Base-by-base conservation (phyloP, 257 asterid genomes). In the Nicotiana otophora region DNA sequence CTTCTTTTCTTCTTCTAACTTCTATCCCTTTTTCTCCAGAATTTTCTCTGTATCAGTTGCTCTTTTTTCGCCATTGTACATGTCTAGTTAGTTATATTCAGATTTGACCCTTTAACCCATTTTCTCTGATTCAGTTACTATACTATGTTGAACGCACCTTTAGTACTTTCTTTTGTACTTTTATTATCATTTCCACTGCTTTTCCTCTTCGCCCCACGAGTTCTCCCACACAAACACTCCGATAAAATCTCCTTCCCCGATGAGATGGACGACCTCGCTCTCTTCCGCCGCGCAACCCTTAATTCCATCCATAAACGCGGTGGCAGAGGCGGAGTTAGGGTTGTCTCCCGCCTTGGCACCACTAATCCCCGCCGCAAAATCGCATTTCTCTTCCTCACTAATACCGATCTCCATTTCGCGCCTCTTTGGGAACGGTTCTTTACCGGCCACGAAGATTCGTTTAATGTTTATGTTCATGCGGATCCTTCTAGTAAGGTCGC, bases 301-400 rank as follows among this genome's bases (percentile, higher is more conserved):
- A 81, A 86, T n/a, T 78, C 91, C 58, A 17, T 84, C 66, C 67
- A 63, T 15, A 63, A 63, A 6, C 82, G 7, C 34, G 58, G 70
- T 54, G 61, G 62, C 42, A 36, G 48, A 4, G 81, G 81, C 1
- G 57, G 82, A 0, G 20, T 78, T 79, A 60, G 60, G 3, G 82
- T 83, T 34, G 70, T 57, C 5, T 84, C 87, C 63, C 89, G 86
- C 51, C 82, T 81, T 17, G 85, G 83, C 65, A 28, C 91, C 83
- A n/a, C 89, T 57, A 77, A 51, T 19, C 66, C 82, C 0, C 83
- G 70, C 3, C 97, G 92, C 72, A 92, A 92, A 84, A 90, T 93
- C 64, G 97, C 97, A 5, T 93, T 92, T 90, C 86, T 93, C 74
- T 93, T 92, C 78, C 90, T 93, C 33, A 93, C 97, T 54, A 90